phyloP scores from a whole-genome alignment of 768 basidiomycete species.

The Candolleomyces aberdarensis region DNA sequence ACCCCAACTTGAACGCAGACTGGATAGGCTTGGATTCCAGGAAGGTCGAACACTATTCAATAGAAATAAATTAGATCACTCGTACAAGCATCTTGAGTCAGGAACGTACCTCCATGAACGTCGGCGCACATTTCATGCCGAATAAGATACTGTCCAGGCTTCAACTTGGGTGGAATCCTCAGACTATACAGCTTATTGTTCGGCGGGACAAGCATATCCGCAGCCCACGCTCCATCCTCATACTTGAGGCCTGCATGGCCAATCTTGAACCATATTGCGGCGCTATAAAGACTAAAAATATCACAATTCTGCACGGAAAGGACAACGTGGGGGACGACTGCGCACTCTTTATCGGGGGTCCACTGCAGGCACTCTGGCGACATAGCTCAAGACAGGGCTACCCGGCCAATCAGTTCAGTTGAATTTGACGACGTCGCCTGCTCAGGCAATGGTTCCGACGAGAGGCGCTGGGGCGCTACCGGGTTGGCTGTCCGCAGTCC shows the following conservation, averaged over 20 bases:
- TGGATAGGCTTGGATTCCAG: constrained; percentile 44
- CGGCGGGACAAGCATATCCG: constrained; percentile 19
- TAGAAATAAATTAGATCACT: neutral
- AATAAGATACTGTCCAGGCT: constrained; percentile 47
- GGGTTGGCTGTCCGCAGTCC: constrained; percentile 16
- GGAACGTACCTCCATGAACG: constrained; percentile 25
- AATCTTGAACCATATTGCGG: constrained; percentile 49
- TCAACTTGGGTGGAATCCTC: constrained; percentile 43
- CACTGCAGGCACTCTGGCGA: constrained; percentile 41
- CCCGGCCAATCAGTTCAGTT: constrained; percentile 39
- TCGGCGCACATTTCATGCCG: constrained; percentile 41
- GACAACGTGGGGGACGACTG: no score
- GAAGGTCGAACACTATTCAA: constrained; percentile 31
- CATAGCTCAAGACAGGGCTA: constrained; percentile 40
- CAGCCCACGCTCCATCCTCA: constrained; percentile 42
- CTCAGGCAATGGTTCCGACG: constrained; percentile 34
- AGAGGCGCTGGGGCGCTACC: constrained; percentile 35
- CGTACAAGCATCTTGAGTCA: neutral
- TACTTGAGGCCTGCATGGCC: constrained; percentile 44
- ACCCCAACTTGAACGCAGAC: constrained; percentile 44
- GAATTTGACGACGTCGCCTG: constrained; percentile 35
- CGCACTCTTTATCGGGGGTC: constrained; percentile 33
- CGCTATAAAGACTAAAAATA: constrained; percentile 19
- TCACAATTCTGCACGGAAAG: no score
- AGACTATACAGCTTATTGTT: constrained; percentile 43